Evolutionary conservation across 371 early-diverging fungal species (phyloP).

Genomic region (Zychaea mexicana): DNA sequence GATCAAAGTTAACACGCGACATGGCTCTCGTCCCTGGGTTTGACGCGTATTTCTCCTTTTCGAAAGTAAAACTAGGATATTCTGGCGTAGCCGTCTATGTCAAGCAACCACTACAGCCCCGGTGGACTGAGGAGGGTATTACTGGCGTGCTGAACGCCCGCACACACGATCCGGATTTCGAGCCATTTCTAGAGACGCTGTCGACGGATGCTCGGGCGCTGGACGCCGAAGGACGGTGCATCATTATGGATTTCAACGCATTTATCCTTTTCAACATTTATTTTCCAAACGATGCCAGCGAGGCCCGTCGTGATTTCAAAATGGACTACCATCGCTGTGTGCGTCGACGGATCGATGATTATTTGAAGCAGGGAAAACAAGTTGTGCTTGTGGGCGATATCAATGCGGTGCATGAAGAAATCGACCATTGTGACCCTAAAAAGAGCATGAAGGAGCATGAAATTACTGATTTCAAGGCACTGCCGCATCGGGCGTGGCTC

Average conservation of each 20-base stretch:
- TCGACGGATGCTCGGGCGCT: slow-evolving; percentile 48
- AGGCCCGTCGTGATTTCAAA: slow-evolving; percentile 63
- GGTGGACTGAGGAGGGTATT: slow-evolving; percentile 70
- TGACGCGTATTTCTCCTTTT: slow-evolving; percentile 74
- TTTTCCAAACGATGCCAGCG: slow-evolving; percentile 71
- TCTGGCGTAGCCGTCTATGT: slow-evolving; percentile 80
- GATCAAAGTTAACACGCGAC: slow-evolving; percentile 58
- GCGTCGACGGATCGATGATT: slow-evolving; percentile 49
- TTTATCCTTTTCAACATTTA: slow-evolving; percentile 86
- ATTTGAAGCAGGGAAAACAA: slow-evolving; percentile 56
- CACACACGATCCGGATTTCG: slow-evolving; percentile 1
- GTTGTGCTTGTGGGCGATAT: slow-evolving; percentile 83
- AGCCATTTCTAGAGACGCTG: slow-evolving; percentile 19
- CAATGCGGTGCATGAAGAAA: slow-evolving; percentile 72
- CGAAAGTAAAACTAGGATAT: slow-evolving; percentile 64
- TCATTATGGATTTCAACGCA: slow-evolving; percentile 79
- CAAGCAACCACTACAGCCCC: slow-evolving; percentile 48
- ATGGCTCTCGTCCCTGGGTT: slow-evolving; percentile 74
- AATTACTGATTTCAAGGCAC: slow-evolving; percentile 63
- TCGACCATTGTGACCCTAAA: slow-evolving; percentile 83
- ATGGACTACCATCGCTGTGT: slow-evolving; percentile 65
- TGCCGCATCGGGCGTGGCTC: slow-evolving; percentile 74
- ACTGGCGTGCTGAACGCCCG: slow-evolving; percentile 45
- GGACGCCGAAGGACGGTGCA: slow-evolving; percentile 78
- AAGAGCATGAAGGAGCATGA: slow-evolving; percentile 58